Percentiles rank a stretch among this genome's conserved stretches.
Evolutionary conservation across 495 filamentous ascomycete genomes (phyloP).

Genomic region (Neurospora sp.): DNA sequence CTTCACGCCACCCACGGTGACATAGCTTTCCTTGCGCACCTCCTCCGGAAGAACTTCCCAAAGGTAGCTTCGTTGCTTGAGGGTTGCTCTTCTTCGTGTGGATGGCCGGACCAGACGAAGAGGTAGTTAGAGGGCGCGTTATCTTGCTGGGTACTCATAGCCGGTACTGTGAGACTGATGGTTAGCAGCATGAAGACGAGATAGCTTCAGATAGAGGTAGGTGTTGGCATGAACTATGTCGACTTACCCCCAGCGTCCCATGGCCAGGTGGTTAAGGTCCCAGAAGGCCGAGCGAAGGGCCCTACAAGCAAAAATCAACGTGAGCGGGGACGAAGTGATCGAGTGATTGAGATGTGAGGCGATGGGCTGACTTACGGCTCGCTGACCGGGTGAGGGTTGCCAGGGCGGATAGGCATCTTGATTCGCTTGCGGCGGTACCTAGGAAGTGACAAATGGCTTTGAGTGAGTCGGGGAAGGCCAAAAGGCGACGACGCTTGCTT

Average conservation of each 20-base stretch:
- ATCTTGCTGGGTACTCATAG: not conserved
- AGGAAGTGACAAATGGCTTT: not conserved
- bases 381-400: not conserved
- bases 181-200: not conserved
- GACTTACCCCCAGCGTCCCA: not conserved
- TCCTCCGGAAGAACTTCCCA: conserved; percentile 32
- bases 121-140: too few species aligned
- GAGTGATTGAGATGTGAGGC: not conserved
- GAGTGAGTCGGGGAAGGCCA: not conserved
- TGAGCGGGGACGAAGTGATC: not conserved
- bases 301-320: not conserved
- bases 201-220: not conserved
- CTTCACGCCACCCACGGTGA: conserved; percentile 53
- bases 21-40: conserved; percentile 44
- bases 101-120: too few species aligned
- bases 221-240: not conserved
- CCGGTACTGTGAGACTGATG: not conserved
- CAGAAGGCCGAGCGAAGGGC: not conserved
- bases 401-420: not conserved
- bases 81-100: too few species aligned
- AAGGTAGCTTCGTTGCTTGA: too few species aligned
- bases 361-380: not conserved
- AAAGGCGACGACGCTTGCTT: not conserved
- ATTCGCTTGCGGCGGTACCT: not conserved
- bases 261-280: not conserved